Conservation (phyloP, 1,139 yeast genomes). For the Blastobotrys indianensis region DNA sequence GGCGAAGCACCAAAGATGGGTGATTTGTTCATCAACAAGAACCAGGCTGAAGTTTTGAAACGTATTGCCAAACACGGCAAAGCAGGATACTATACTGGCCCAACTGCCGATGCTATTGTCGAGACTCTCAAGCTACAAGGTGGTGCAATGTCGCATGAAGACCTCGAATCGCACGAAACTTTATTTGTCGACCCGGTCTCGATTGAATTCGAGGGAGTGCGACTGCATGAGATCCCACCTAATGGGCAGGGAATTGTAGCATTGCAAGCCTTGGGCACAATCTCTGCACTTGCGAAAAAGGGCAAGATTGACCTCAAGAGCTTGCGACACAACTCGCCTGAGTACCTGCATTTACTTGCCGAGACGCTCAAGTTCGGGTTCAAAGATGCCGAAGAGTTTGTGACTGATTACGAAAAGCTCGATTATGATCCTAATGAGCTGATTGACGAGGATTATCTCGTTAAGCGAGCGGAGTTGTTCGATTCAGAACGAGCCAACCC, state of each 20-base stretch:
- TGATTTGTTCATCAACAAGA: constrained; percentile 49
- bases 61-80: constrained; percentile 53
- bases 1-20: constrained; percentile 52
- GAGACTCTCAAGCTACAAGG: constrained; percentile 46
- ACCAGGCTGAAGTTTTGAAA: constrained; percentile 50
- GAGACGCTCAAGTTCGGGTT: constrained; percentile 71
- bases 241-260: constrained; percentile 79
- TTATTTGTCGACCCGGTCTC: constrained; percentile 58
- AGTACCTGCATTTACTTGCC: constrained; percentile 60
- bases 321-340: constrained; percentile 61
- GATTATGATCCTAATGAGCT: constrained; percentile 38
- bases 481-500: constrained; percentile 38
- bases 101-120: constrained; percentile 61
- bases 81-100: constrained; percentile 63
- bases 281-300: constrained; percentile 45
- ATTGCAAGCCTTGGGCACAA: constrained; percentile 58
- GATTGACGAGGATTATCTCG: constrained; percentile 41
- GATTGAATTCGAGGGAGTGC: constrained; percentile 38
- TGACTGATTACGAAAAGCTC: constrained; percentile 44
- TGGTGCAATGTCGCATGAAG: constrained; percentile 52
- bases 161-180: constrained; percentile 51
- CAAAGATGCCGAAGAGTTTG: constrained; percentile 70
- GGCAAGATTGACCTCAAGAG: constrained; percentile 43
- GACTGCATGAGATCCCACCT: constrained; percentile 74
- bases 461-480: constrained; percentile 46